Evolutionary conservation across 768 basidiomycete genomes (phyloP), one percentile per base, ranked within the genome.

Genomic region (Pulveroboletus sp.): DNA sequence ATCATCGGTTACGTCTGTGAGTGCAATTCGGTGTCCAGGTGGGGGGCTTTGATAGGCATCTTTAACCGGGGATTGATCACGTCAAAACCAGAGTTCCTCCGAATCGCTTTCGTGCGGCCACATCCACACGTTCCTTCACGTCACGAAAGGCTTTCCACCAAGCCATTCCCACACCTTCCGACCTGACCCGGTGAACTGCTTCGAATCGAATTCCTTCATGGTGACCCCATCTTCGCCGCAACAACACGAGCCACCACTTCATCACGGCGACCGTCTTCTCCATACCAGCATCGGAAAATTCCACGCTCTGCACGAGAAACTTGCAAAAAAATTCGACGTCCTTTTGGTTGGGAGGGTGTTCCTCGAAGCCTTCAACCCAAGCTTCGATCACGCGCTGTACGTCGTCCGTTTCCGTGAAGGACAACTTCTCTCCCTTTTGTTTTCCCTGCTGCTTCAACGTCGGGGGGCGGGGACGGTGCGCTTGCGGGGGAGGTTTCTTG

Each of bases 91-190:
- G 62, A 10, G 70, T 69, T 1, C 91, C 89, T 27, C 91, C 90
- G 62, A 89, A 93, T 50, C 79, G 80, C 64, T 76, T 78, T 53
- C 77, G 74, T 6, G 80, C 77, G 19, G 82, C 75, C n/a, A 66
- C 70, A 56, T 91, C 85, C 68, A 93, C 79, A 58, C 72, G 74
- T 12, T 59, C 71, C 69, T 85, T 89, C 3, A 90, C 82, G 26
- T 78, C 77, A 50, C 78, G 71, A 70, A 89, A 93, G 7, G 85
- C 79, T 43, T 69, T 73, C 92, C 91, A 94, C 93, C 92, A 94
- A 32, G 80, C 80, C 61, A 73, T 73, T 2, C 83, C 89, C 36
- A 86, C 73, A 12, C 35, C 47, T 42, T 71, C 63, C 30, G 69
- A 68, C 62, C 71, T 69, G 65, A 53, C 55, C 55, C 51, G 64